A percentile compares a stretch with the other conserved stretches of the same genome.
Evolutionary conservation across 352 stramenopile genomes (phyloP).

Genomic region (Globisporangium camurandrum): DNA sequence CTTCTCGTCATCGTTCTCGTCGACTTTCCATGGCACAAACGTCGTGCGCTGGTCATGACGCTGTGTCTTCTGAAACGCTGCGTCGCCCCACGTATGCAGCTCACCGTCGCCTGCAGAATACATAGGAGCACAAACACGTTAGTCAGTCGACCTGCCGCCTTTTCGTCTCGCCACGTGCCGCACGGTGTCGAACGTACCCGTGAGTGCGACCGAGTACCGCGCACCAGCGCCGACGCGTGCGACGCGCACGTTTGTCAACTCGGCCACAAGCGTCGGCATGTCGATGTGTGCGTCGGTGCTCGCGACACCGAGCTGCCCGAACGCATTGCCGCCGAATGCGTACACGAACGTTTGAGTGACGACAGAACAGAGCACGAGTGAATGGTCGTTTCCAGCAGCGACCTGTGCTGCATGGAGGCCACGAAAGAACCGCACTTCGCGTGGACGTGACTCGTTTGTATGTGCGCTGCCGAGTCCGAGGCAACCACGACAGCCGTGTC

Average conservation of each 20-base stretch:
- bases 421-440: slow-evolving; percentile 54
- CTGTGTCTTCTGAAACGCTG: slow-evolving; percentile 34
- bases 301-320: slow-evolving; percentile 56
- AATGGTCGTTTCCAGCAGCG: slow-evolving; percentile 54
- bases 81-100: slow-evolving; percentile 66
- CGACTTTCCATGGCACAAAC: slow-evolving; percentile 57
- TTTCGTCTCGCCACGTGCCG: not conserved
- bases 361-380: slow-evolving; percentile 44
- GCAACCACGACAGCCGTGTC: slow-evolving; percentile 26
- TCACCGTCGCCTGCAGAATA: slow-evolving; percentile 42
- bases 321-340: slow-evolving; percentile 57
- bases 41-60: slow-evolving; percentile 33
- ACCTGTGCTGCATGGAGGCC: slow-evolving; percentile 35
- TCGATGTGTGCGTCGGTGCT: slow-evolving; percentile 23
- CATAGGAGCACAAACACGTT: not conserved
- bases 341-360: slow-evolving; percentile 47
- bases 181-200: slow-evolving; percentile 9
- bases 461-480: slow-evolving; percentile 47
- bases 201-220: slow-evolving; percentile 47
- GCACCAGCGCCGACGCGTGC: slow-evolving; percentile 43
- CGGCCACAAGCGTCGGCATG: slow-evolving; percentile 52
- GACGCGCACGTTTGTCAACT: slow-evolving; percentile 32
- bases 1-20: too few species aligned
- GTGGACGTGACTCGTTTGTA: slow-evolving; percentile 18
- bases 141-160: not conserved